phyloP scores from a whole-genome alignment of 352 stramenopile species.

The Salisapilia sapeloensis region DNA sequence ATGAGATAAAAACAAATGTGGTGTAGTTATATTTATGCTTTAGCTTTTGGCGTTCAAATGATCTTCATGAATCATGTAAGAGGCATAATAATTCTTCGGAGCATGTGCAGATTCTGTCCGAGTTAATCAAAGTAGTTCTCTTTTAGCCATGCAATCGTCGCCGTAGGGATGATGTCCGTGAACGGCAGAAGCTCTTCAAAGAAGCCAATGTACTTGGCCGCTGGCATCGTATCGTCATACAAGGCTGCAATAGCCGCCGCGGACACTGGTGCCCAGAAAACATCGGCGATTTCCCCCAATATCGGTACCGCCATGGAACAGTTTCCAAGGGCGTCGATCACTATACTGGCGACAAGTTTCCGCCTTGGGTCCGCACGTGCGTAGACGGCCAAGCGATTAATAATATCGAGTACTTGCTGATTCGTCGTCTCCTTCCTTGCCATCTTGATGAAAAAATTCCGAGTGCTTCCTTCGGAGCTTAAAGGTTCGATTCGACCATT shows the following conservation, averaged over 20 bases:
- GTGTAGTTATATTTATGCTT: no score
- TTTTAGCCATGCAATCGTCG: constrained; percentile 75
- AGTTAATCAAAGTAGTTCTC: no score
- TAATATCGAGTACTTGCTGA: constrained; percentile 11
- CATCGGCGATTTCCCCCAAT: constrained; percentile 80
- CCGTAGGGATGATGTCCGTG: constrained; percentile 91
- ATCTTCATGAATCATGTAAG: no score
- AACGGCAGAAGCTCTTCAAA: constrained; percentile 84
- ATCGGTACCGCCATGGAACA: constrained; percentile 76
- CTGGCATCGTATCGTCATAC: constrained; percentile 78
- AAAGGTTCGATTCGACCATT: no score
- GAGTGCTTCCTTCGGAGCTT: no score
- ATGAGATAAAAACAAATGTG: no score
- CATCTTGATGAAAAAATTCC: no score
- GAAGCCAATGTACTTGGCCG: constrained; percentile 77
- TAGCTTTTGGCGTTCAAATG: no score
- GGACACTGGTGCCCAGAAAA: constrained; percentile 85
- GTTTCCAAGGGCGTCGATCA: constrained; percentile 82
- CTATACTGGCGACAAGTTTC: constrained; percentile 52
- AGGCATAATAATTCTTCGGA: no score
- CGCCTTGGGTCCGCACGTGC: constrained; percentile 18
- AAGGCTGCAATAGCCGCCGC: constrained; percentile 81
- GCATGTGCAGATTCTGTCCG: no score
- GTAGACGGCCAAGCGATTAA: constrained; percentile 12
- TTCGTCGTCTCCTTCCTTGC: no score